A percentile compares a stretch with the other conserved stretches of the same genome.
Evolutionary conservation across 768 basidiomycete genomes (phyloP).

Genomic region (Clavulina sp.): DNA sequence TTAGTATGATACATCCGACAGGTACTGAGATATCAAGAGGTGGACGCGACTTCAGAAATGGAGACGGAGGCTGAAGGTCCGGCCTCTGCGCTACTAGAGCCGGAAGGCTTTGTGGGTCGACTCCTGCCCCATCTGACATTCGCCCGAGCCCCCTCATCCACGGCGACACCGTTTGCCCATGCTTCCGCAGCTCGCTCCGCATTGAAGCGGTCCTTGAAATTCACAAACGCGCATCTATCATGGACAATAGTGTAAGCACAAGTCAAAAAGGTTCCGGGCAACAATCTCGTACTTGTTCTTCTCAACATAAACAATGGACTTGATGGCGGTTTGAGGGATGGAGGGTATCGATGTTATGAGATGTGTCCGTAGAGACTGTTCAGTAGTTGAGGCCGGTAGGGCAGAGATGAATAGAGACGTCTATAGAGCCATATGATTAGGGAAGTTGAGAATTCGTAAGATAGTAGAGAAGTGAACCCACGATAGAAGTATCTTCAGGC

Average conservation of each 20-base stretch:
- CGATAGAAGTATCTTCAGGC: conserved; percentile 75
- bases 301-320: conserved; percentile 70
- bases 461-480: conserved; percentile 19
- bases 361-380: conserved; percentile 53
- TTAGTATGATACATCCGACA: neutral
- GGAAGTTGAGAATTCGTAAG: neutral
- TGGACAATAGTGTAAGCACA: neutral
- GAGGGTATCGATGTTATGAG: conserved; percentile 52
- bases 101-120: neutral
- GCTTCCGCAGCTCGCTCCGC: conserved; percentile 81
- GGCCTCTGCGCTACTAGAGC: neutral
- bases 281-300: conserved; percentile 48
- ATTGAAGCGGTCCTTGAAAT: conserved; percentile 65
- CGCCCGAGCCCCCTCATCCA: conserved; percentile 57
- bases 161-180: conserved; percentile 80
- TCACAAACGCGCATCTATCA: conserved; percentile 80
- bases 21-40: neutral
- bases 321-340: conserved; percentile 45
- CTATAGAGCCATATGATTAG: conserved; percentile 22
- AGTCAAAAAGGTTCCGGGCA: neutral
- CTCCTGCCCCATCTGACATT: conserved; percentile 73
- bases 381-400: conserved; percentile 50
- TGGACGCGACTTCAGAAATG: too few species aligned
- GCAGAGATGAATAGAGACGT: conserved; percentile 75
- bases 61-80: neutral